Conservation (phyloP, 1,284 basidiomycete species). For the Rhizopogon hawkerae region DNA sequence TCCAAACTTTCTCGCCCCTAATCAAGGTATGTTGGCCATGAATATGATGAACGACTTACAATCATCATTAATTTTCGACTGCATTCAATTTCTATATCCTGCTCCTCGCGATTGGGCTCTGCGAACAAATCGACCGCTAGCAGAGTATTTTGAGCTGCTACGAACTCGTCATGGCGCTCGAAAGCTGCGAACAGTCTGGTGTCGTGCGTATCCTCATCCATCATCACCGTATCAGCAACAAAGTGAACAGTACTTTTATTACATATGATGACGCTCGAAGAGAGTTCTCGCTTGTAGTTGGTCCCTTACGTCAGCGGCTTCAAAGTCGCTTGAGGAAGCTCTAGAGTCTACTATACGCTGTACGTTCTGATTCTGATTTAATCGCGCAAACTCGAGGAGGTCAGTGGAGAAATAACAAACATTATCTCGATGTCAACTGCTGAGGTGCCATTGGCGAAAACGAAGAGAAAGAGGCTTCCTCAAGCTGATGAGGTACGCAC, state of each 20-base stretch:
- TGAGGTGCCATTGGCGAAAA: background rate
- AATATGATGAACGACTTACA: constrained; percentile 17
- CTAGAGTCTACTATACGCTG: no score
- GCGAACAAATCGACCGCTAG: constrained; percentile 42
- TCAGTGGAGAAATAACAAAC: background rate
- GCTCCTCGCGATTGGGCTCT: constrained; percentile 41
- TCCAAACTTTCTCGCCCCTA: constrained; percentile 50
- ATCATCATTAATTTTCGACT: constrained; percentile 34
- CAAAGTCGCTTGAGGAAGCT: no score
- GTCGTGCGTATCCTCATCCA: constrained; percentile 35
- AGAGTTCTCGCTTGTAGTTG: background rate
- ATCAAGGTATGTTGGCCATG: background rate
- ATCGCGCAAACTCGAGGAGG: background rate
- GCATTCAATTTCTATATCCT: constrained; percentile 33
- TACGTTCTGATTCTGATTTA: no score
- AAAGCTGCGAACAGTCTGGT: constrained; percentile 45
- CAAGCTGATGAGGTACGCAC: background rate
- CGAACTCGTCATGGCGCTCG: constrained; percentile 54
- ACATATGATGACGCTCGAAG: constrained; percentile 10
- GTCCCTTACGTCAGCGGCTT: constrained; percentile 1
- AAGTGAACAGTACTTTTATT: background rate
- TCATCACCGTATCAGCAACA: constrained; percentile 21
- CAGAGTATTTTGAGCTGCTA: constrained; percentile 42
- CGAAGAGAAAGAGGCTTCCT: background rate
- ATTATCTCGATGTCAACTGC: background rate